Evolutionary conservation across 805 yeast genomes (phyloP), one percentile per base, ranked within the genome.

Genomic region (Teunomyces panamensis): DNA sequence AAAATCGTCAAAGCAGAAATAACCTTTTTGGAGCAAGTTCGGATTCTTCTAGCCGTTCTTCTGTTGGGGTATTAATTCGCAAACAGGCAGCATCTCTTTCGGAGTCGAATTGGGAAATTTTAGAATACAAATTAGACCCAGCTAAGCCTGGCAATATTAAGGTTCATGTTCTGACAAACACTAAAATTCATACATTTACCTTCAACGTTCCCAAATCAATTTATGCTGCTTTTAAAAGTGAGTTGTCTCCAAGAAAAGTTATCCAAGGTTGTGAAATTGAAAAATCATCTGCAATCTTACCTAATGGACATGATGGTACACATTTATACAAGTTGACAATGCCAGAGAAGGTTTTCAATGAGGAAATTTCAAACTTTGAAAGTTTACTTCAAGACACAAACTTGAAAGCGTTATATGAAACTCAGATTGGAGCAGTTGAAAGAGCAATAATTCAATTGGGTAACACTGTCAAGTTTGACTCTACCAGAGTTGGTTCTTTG

Each of bases 371-470:
- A 10, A 79, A 78, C 35, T 75, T 84, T 4, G 82, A 81, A 28
- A 78, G 95, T 49, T 56, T 89, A 9, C 71, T 91, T 41, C 83
- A 81, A 48, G 79, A 81, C 59, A 74, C 83, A 1, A 73, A 73
- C 43, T 77, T 89, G 4, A 66, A 78, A 28, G 91, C 89, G 0
- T 67, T 90, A 2, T 91, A 86, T 67, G 99, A 94, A 62, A 68
- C 89, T 5, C 79, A 87, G 24, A 73, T 94, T 34, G 74, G 72
- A 7, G 65, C 89, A 0, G 70, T 78, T 3, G 92, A 89, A 50
- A 71, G 97, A 42, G 89, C 89, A 0, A 78, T 89, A 39, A 78
- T 94, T 53, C 85, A 85, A 29, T 68, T 94, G 13, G 98, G 99
- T 3, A 74, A 83, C 20, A 74, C 81, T 11, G 86, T 91, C 16